Evolutionary conservation across 2,329 filamentous ascomycete species (phyloP), one percentile per base, ranked within the genome.

Genomic region (Domatiomyces globalis): DNA sequence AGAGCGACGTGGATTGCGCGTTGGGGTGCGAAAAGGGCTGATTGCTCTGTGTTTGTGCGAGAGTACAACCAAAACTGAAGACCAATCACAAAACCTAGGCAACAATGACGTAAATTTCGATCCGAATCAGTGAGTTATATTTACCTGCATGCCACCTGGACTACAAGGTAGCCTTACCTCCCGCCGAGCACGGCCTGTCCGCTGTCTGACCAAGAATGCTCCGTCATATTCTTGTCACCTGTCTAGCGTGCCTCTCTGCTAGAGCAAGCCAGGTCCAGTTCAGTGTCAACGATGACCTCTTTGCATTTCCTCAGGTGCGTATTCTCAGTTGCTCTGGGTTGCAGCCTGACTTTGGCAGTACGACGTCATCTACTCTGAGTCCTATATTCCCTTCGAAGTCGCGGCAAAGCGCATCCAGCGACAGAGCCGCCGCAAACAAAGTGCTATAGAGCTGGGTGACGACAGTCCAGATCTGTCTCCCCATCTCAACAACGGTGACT

Each of bases 201-300:
- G 6, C 22, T 10, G 7, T 45, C 19, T 20, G 43, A 27, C 43
- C 43, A 20, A 45, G 9, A 9, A 45, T 45, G 43, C 43, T 45
- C 18, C n/a, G 19, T 19, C n/a, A 20, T 17, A 8, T 45, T 20
- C 22, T 45, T 27, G 43, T 19, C 43, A 15, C 19, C 43, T 45
- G 10, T 20, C 20, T 25, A 22, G 45, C 45, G 6, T 27, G 19
- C 27, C 2, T 33, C 17, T 29, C 45, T 12, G n/a, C 20, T 43
- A n/a, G 46, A 15, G 76, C 74, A 46, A 76, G 67, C 60, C 75
- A 77, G 61, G 75, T 75, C 58, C 69, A 74, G 18, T 95, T 95
- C 71, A 94, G 83, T 69, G 85, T 94, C 51, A 82, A 92, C 62
- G 87, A 94, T 64, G 89, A 95, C 65, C 68, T 95, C 49, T 76